These are phyloP conservation scores for Yamadazyma membranifaciens DNA, from an alignment of 1,139 yeast genomes.

Conservation along the genomic window DNA sequence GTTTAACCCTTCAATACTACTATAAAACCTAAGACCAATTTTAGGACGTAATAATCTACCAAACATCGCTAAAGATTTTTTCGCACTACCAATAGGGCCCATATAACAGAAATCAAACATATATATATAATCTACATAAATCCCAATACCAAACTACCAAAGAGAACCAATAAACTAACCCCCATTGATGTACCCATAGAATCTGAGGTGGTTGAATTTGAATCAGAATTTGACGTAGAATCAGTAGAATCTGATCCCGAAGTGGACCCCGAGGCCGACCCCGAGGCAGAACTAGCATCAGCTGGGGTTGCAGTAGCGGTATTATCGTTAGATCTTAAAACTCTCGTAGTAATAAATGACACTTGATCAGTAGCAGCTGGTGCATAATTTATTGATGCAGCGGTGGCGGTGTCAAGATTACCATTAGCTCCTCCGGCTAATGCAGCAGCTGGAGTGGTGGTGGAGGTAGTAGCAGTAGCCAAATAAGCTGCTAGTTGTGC, in stretches of 20 bases:
- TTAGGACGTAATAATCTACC: too few relatives aligned
- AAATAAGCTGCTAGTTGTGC: constrained; percentile 12
- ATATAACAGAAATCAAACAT: background rate
- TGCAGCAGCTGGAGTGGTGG: constrained; percentile 9
- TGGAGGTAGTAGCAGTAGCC: constrained; percentile 14
- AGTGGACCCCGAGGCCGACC: constrained; percentile 8
- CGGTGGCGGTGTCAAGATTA: constrained; percentile 5
- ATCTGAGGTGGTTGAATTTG: background rate
- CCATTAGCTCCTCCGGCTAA: background rate
- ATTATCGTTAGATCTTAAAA: constrained; percentile 11
- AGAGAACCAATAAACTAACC: background rate
- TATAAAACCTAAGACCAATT: background rate
- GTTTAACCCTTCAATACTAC: constrained; percentile 7
- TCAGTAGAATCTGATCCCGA: constrained; percentile 4
- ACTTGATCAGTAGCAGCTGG: constrained; percentile 16
- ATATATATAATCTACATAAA: background rate
- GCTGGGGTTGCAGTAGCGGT: background rate
- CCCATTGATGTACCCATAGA: background rate
- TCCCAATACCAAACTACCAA: constrained; percentile 2
- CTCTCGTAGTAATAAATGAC: constrained; percentile 20
- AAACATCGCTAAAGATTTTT: constrained; percentile 1
- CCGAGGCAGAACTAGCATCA: constrained; percentile 7
- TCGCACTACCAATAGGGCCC: background rate
- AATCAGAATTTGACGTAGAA: background rate
- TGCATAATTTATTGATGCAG: constrained; percentile 10